phyloP scores from a whole-genome alignment of 1,139 yeast species.

The Geotrichum siamense region DNA sequence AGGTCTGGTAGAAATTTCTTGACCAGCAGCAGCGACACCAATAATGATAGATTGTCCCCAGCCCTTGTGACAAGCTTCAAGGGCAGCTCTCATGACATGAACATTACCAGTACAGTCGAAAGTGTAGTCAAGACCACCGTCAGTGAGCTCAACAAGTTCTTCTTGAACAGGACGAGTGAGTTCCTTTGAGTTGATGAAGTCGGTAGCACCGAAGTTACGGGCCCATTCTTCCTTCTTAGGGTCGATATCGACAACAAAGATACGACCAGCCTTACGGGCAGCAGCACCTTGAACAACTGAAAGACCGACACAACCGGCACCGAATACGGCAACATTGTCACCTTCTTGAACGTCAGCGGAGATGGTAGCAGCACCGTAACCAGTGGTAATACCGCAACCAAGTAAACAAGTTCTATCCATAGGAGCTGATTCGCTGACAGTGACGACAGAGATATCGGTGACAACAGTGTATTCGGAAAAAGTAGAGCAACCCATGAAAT shows the following conservation, averaged over 20 bases:
- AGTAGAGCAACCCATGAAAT: conserved; percentile 97
- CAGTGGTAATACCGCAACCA: conserved; percentile 98
- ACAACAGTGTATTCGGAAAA: conserved; percentile 96
- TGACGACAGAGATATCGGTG: conserved; percentile 95
- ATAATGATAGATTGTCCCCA: conserved; percentile 95
- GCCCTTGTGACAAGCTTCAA: conserved; percentile 97
- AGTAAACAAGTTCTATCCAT: conserved; percentile 82
- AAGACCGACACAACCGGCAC: conserved; percentile 95
- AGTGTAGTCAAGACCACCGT: conserved; percentile 93
- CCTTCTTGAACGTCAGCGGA: conserved; percentile 89
- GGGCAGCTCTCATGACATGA: conserved; percentile 87
- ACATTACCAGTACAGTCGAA: conserved; percentile 98
- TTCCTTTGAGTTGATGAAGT: conserved; percentile 76
- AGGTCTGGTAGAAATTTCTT: conserved; percentile 93
- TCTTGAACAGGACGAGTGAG: conserved; percentile 75
- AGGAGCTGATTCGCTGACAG: conserved; percentile 77
- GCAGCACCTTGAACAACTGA: conserved; percentile 94
- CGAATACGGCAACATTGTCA: conserved; percentile 92
- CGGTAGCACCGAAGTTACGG: conserved; percentile 85
- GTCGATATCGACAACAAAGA: conserved; percentile 84
- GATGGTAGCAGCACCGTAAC: conserved; percentile 94
- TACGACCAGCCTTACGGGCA: conserved; percentile 69
- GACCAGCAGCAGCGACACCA: conserved; percentile 98
- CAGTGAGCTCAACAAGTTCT: conserved; percentile 79
- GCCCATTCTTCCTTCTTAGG: conserved; percentile 83